phyloP scores from a whole-genome alignment of 257 asterid genomes.

The Solanum chilense region DNA sequence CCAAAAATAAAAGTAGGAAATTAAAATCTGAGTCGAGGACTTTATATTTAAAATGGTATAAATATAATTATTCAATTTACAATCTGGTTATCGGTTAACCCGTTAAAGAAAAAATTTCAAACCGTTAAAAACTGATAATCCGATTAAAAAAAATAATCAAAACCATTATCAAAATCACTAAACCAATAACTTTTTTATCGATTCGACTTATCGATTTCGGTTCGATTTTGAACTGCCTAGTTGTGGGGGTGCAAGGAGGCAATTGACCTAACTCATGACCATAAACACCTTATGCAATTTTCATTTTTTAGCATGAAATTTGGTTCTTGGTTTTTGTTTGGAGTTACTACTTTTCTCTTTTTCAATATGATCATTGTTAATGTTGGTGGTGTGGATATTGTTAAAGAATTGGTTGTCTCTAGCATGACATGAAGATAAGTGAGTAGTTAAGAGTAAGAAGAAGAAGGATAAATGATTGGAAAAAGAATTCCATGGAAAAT shows the following conservation, averaged over 20 bases:
- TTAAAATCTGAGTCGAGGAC: too few species aligned
- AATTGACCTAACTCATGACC: slow-evolving; percentile 11
- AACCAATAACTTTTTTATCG: too few species aligned
- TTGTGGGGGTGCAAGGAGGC: slow-evolving; percentile 25
- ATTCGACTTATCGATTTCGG: too few species aligned
- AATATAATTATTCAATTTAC: too few species aligned
- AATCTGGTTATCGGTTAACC: too few species aligned
- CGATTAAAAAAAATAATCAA: too few species aligned
- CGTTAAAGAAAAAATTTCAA: too few species aligned
- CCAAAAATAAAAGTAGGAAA: too few species aligned
- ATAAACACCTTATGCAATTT: slow-evolving; percentile 42
- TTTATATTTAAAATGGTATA: too few species aligned
- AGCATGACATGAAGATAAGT: slow-evolving; percentile 22
- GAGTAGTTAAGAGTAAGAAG: slow-evolving; percentile 13
- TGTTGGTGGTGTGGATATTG: slow-evolving; percentile 29
- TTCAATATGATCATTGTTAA: neutral
- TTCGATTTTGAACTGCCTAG: too few species aligned
- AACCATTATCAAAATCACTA: too few species aligned
- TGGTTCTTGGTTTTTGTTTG: slow-evolving; percentile 13
- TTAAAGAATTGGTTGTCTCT: slow-evolving; percentile 46
- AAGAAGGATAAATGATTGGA: slow-evolving; percentile 16
- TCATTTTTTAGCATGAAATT: slow-evolving; percentile 27
- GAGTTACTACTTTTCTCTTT: neutral
- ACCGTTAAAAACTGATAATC: too few species aligned
- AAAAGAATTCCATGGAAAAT: slow-evolving; percentile 27